phyloP scores from a whole-genome alignment of 192 early-diverging fungal genomes.

The Rhizoclosmatium sp. region DNA sequence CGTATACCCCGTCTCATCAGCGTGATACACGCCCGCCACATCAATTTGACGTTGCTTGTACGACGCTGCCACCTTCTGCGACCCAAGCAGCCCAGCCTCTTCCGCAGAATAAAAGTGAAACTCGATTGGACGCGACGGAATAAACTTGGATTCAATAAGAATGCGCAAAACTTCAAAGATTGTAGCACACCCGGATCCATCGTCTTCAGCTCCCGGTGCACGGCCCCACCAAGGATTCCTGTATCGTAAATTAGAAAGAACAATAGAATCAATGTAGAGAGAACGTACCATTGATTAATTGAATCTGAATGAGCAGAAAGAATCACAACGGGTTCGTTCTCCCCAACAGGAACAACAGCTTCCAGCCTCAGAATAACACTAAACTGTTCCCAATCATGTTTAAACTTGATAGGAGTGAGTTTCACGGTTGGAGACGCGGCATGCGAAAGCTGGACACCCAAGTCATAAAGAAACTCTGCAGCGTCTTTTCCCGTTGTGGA shows the following conservation, averaged over 20 bases:
- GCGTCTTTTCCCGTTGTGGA: slow-evolving; percentile 40
- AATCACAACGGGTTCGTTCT: slow-evolving; percentile 64
- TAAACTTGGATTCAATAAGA: slow-evolving; percentile 72
- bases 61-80: slow-evolving; percentile 78
- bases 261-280: neutral
- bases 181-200: slow-evolving; percentile 92
- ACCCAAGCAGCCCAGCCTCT: slow-evolving; percentile 81
- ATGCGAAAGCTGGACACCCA: slow-evolving; percentile 36
- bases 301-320: slow-evolving; percentile 91
- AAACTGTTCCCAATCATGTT: slow-evolving; percentile 84
- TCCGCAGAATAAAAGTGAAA: slow-evolving; percentile 85
- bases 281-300: slow-evolving; percentile 83
- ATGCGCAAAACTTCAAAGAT: slow-evolving; percentile 87
- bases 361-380: slow-evolving; percentile 86
- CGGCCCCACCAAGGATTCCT: slow-evolving; percentile 79
- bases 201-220: slow-evolving; percentile 87
- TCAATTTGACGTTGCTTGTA: slow-evolving; percentile 67
- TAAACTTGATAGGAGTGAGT: slow-evolving; percentile 73
- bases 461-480: slow-evolving; percentile 49
- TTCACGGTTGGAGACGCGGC: slow-evolving; percentile 26
- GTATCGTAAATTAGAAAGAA: slow-evolving; percentile 81
- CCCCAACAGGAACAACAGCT: slow-evolving; percentile 2
- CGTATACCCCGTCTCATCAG: slow-evolving; percentile 94
- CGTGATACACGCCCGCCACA: slow-evolving; percentile 83
- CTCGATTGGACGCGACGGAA: slow-evolving; percentile 81